Conservation (phyloP, 164 flowering plant genomes). For the Piper betle region DNA sequence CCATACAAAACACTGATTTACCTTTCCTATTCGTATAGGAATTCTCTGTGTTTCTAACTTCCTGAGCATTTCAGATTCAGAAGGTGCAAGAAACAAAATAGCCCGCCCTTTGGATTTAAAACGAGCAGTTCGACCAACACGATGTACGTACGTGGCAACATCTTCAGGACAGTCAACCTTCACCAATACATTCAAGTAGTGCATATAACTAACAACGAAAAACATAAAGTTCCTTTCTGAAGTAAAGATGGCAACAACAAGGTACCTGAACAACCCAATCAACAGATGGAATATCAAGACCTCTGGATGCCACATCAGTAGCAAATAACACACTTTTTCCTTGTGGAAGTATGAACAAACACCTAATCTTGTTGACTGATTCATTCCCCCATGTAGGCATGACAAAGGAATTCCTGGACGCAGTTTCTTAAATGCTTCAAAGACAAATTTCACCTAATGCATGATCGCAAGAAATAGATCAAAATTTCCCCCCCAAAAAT, state of each 20-base stretch:
- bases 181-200: background rate
- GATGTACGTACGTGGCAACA: slow-evolving; percentile 77
- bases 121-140: slow-evolving; percentile 97
- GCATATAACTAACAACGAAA: background rate
- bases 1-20: slow-evolving; percentile 5
- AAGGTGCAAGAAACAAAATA: slow-evolving; percentile 61
- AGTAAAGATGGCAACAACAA: background rate
- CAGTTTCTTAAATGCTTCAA: slow-evolving; percentile 79
- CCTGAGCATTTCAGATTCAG: slow-evolving; percentile 68
- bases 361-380: slow-evolving; percentile 18
- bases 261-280: slow-evolving; percentile 97
- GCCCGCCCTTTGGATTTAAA: slow-evolving; percentile 61
- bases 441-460: slow-evolving; percentile 68
- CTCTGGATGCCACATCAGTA: slow-evolving; percentile 91
- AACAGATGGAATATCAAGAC: slow-evolving; percentile 85
- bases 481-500: no score
- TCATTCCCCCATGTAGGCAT: slow-evolving; percentile 89
- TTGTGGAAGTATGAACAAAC: slow-evolving; percentile 65
- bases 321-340: slow-evolving; percentile 60
- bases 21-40: slow-evolving; percentile 52
- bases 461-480: background rate
- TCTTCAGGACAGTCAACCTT: slow-evolving; percentile 94
- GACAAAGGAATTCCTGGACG: slow-evolving; percentile 88
- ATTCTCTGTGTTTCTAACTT: slow-evolving; percentile 57
- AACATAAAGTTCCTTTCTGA: background rate